Evolutionary conservation across 2,329 filamentous ascomycete species (phyloP), one percentile per base, ranked within the genome.

Genomic region (Biscogniauxia marginata): DNA sequence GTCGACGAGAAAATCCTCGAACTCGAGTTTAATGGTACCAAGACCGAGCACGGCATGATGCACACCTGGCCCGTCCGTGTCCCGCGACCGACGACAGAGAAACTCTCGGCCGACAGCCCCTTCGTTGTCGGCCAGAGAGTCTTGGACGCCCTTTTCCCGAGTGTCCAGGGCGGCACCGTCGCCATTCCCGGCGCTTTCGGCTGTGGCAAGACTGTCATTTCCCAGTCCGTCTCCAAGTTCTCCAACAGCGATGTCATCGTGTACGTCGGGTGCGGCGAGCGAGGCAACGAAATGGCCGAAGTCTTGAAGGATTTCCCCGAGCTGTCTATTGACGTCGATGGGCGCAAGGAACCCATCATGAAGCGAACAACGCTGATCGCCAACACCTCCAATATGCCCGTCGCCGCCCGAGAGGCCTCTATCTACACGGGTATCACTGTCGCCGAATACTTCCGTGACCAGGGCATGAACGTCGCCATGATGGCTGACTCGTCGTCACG

Each of bases 231-330:
- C 62, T 99, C 95, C 76, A 99, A 99, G 79, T 99, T 99, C 82
- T 99, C 95, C 71, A 99, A 99, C 86, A 95, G 90, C 75, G 95
- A 99, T 74, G 91, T 98, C 70, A 99, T 99, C 66, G 90, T 99
- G 67, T 99, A 99, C 73, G 95, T 99, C 58, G 95, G 95, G 58
- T 88, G 65, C 50, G 91, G 93, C 67, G 95, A 99, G 79, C 90
- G 95, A 68, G 95, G 95, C 66, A 99, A 99, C 73, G 95, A 99
- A 78, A 99, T 99, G 95, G 95, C 95, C 63, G 95, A 99, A 84
- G 95, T 99, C 66, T 84, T 99, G 84, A 98, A 97, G 90, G 95
- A 99, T 77, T 99, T 99, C 83, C 95, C 95, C 57, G 93, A 98
- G 84, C 90, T 99, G 64, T 90, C 90, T 49, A 99, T 99, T 71